Conservation (phyloP, 2,329 filamentous ascomycete species). For the Cryphonectria japonica region DNA sequence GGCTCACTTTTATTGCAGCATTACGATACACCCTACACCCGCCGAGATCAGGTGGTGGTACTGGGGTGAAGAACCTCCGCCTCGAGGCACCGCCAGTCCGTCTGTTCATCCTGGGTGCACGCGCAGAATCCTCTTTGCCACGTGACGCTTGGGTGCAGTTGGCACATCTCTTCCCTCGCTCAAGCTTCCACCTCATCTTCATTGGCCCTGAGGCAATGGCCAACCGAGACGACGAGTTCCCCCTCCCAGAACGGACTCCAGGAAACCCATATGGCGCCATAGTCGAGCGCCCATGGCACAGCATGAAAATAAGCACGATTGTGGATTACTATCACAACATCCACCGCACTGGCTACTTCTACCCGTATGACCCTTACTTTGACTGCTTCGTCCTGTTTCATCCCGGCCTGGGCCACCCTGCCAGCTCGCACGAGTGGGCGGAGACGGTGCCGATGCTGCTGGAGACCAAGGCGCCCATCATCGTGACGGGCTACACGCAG, state of each 20-base stretch:
- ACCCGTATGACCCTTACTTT: constrained; percentile 96
- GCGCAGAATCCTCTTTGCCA: constrained; percentile 95
- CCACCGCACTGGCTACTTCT: constrained; percentile 87
- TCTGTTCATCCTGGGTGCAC: constrained; percentile 90
- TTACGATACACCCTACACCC: constrained; percentile 94
- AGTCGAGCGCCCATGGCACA: constrained; percentile 83
- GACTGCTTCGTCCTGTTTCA: constrained; percentile 98
- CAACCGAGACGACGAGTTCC: constrained; percentile 91
- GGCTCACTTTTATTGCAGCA: constrained; percentile 54
- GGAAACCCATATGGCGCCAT: constrained; percentile 92
- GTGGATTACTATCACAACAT: constrained; percentile 98
- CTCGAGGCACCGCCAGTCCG: constrained; percentile 86
- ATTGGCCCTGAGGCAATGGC: constrained; percentile 96
- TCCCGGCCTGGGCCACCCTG: constrained; percentile 91
- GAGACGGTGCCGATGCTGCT: constrained; percentile 86
- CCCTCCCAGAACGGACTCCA: constrained; percentile 81
- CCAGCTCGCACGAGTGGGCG: constrained; percentile 91
- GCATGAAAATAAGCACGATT: constrained; percentile 96
- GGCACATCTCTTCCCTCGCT: constrained; percentile 89
- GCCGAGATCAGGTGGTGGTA: constrained; percentile 74
- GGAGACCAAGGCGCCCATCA: constrained; percentile 93
- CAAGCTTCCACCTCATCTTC: constrained; percentile 89
- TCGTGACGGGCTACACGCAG: constrained; percentile 95
- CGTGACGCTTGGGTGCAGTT: constrained; percentile 94
- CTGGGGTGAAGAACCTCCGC: constrained; percentile 76